phyloP scores from a whole-genome alignment of 1,284 basidiomycete species.

The Chiua sp. region DNA sequence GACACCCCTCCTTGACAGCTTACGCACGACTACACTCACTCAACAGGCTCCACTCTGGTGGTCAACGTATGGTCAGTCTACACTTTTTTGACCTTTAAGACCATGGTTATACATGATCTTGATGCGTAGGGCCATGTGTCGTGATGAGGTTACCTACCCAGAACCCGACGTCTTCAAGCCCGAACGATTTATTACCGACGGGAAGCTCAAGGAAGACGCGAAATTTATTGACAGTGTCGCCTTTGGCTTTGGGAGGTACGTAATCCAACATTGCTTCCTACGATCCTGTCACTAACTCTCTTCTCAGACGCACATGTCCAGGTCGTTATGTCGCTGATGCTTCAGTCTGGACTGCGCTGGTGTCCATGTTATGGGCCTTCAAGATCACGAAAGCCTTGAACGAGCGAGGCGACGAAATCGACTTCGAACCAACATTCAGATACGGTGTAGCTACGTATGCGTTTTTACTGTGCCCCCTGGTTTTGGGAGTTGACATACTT shows the following conservation, averaged over 20 bases:
- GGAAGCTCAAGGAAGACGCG: neutral
- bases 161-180: neutral
- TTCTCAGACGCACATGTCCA: neutral
- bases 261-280: neutral
- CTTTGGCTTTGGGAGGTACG: neutral
- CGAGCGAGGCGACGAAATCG: neutral
- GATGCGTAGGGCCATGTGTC: neutral
- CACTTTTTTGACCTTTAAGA: neutral
- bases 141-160: neutral
- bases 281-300: neutral
- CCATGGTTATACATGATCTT: neutral
- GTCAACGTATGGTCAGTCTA: neutral
- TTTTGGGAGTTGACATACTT: neutral
- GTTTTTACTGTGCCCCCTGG: neutral
- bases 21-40: neutral
- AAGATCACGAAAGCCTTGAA: neutral
- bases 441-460: neutral
- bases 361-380: neutral
- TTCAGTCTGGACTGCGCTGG: neutral
- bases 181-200: neutral
- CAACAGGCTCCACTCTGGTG: neutral
- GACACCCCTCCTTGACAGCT: neutral
- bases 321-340: neutral
- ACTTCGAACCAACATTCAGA: neutral
- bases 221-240: neutral